Evolutionary conservation across 2,329 filamentous ascomycete species (phyloP), one percentile per base, ranked within the genome.

Genomic region (Tolypocladium endophyticum): DNA sequence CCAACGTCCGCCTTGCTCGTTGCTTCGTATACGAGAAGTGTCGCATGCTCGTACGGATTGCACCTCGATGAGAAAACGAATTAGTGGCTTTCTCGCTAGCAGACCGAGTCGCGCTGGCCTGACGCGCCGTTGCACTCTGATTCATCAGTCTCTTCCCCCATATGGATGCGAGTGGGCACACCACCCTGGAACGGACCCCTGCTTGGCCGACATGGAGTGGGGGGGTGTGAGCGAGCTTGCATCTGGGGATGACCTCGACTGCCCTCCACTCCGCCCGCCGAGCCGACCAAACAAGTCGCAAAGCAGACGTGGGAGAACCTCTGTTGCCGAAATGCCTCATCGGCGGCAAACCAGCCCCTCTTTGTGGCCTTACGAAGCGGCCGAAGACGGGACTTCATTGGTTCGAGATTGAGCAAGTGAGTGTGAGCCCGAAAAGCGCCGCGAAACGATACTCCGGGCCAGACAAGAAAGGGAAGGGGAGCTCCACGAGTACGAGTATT

Each of bases 31-130:
- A 41, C 39, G 20, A 20, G 18, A 1, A 28, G 23, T 39, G 33
- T 56, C 38, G 55, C 18, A 23, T 43, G 14, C 39, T 18, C 5
- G 39, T 41, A 33, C 25, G 35, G 30, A 56, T 36, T n/a, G 16
- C 35, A 18, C 14, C 36, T 56, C 38, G 36, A 14, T 25, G 16
- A 30, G 36, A 23, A n/a, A 25, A 56, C 16, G 55, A 56, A 56
- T 56, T 45, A 39, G 56, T 52, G 56, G 56, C 56, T 58, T 57
- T 47, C 30, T 45, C 41, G 56, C 56, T 36, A 52, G 56, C 56
- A 58, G 43, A 52, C 56, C 56, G 45, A 36, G 56, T 43, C 23
- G n/a, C 30, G 43, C 56, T 57, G 39, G 54, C 25, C 54, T 25
- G n/a, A 23, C 14, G 20, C 25, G 41, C 56, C 43, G 45, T 52